Conservation (phyloP, 2,329 filamentous ascomycete species). For the Penicillium thymicola region DNA sequence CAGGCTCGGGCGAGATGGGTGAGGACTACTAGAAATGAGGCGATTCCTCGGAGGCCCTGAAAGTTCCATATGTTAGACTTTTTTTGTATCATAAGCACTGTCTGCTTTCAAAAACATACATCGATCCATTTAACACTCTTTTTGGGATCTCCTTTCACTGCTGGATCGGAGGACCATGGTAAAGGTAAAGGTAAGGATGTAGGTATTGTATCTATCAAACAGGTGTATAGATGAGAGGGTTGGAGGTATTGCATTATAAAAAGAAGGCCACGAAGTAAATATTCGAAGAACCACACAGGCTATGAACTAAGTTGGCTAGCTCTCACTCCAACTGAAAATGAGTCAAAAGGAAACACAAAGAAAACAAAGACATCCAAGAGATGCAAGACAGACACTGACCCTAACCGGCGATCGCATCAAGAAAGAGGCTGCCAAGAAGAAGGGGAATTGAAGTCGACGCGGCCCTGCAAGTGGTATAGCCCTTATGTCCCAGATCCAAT, state of each 20-base stretch:
- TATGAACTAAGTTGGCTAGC: background rate
- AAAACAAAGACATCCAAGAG: background rate
- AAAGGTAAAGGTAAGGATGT: background rate
- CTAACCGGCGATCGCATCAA: background rate
- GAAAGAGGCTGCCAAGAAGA: constrained; percentile 7
- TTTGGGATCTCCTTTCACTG: constrained; percentile 32
- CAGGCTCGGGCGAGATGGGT: constrained; percentile 53
- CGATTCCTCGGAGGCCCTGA: constrained; percentile 52
- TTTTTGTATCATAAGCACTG: background rate
- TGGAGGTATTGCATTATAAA: constrained; percentile 3
- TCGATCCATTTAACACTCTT: constrained; percentile 58
- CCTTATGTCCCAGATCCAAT: background rate
- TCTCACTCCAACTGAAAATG: background rate
- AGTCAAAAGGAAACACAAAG: background rate
- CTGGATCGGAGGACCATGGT: constrained; percentile 11
- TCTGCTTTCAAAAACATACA: constrained; percentile 44
- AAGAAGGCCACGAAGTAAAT: background rate
- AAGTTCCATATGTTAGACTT: background rate
- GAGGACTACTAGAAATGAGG: constrained; percentile 52
- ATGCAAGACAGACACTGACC: background rate
- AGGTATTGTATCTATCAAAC: constrained; percentile 19
- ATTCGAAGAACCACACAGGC: background rate
- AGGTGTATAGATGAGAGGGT: constrained; percentile 16
- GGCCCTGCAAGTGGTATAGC: background rate
- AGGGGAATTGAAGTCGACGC: background rate